These are phyloP conservation scores for Cutaneotrichosporon cutaneum DNA, from an alignment of 1,284 basidiomycete genomes.

Conservation along the genomic window DNA sequence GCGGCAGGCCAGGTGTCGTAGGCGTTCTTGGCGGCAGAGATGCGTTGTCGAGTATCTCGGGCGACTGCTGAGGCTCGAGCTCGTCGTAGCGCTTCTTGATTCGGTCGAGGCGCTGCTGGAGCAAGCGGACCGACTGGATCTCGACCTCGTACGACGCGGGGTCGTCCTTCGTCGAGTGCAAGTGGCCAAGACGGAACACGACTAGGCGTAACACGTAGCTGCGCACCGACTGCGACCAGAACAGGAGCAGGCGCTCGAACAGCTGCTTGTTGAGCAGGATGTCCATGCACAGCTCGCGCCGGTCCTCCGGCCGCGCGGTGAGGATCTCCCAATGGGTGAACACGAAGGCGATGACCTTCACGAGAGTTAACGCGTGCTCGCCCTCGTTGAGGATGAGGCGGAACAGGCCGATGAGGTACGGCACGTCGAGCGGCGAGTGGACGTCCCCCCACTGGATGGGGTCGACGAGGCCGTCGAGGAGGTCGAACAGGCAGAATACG, in stretches of 20 bases:
- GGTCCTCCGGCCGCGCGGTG: conserved; percentile 50
- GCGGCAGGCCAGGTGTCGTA: conserved; percentile 33
- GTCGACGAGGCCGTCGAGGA: conserved; percentile 52
- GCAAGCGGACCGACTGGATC: conserved; percentile 53
- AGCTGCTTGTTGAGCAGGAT: conserved; percentile 53
- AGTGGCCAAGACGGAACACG: conserved; percentile 56
- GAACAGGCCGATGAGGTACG: conserved; percentile 54
- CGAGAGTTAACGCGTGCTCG: conserved; percentile 57
- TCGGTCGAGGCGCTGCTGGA: conserved; percentile 55
- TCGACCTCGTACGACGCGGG: conserved; percentile 49
- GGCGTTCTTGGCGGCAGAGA: conserved; percentile 21
- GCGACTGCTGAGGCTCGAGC: conserved; percentile 42
- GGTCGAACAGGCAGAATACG: conserved; percentile 55
- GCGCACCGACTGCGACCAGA: conserved; percentile 57
- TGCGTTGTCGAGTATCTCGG: conserved; percentile 10
- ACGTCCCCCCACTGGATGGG: conserved; percentile 32
- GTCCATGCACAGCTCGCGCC: conserved; percentile 54
- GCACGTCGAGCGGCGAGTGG: conserved; percentile 51
- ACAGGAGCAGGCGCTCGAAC: conserved; percentile 55
- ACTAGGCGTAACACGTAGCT: conserved; percentile 55
- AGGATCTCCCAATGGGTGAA: conserved; percentile 58
- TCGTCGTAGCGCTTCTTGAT: conserved; percentile 56
- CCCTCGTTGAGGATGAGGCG: conserved; percentile 55
- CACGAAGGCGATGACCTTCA: conserved; percentile 56
- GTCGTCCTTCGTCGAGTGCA: conserved; percentile 50